Evolutionary conservation across 495 filamentous ascomycete genomes (phyloP), one percentile per base, ranked within the genome.

Genomic region (Xanthoparmelia taractica): DNA sequence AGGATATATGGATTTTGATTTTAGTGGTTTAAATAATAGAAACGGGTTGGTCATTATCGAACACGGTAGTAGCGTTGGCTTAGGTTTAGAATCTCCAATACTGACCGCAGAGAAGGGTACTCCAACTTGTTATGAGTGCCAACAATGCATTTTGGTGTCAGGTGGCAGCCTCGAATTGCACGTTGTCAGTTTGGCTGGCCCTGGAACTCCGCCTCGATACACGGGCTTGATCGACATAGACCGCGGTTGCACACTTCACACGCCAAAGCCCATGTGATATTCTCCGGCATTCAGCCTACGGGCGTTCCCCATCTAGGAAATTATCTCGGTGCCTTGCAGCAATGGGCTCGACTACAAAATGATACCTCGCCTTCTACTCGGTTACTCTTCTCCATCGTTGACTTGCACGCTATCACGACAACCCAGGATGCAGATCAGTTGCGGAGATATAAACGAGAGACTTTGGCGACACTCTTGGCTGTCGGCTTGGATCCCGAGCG

Each of bases 241-340:
- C 29, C 31, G 23, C 56, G 40, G 6, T n/a, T 52, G 13, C 17
- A n/a, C 25, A 58, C 66, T 10, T 57, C 62, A 23, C 18, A 33
- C 6, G 25, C 29, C 23, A 38, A 54, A 59, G 34, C 31, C 58
- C 60, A 77, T 50, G 75, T 86, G 36, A 79, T 98, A 65, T 97
- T 97, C 79, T 97, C 95, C 13, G 94, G 91, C 36, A 97, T 98
- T 65, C 94, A 98, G 70, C 95, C 94, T 23, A 97, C 94, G 8
- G 94, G 92, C 7, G 76, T 96, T 13, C 95, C 94, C n/a, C 95
- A 97, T 72, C 78, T 98, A 38, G 94, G 94, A 18, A 98, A 98
- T 74, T 97, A 97, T 72, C 80, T 97, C 12, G 94, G 94, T 17
- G 95, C 94, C n/a, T 76, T 98, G 60, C 81, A 83, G 36, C 82